phyloP scores from a whole-genome alignment of 805 yeast species.

The Naumovozyma dairenensis region DNA sequence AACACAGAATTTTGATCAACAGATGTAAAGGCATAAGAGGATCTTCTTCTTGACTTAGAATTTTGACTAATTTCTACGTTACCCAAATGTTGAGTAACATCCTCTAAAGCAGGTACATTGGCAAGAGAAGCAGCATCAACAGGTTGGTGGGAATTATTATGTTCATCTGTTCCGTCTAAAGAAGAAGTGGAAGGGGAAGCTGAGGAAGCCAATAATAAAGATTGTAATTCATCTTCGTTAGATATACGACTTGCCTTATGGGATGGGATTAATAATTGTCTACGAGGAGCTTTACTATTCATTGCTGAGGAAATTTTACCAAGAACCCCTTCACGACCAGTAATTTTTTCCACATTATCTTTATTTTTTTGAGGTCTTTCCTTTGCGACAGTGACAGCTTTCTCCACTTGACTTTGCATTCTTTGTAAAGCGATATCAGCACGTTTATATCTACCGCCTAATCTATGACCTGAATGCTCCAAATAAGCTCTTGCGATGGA shows the following conservation, averaged over 20 bases:
- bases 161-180: too few species aligned
- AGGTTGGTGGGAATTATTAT: too few species aligned
- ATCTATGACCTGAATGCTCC: conserved; percentile 83
- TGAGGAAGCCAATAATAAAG: conserved; percentile 3
- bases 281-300: conserved; percentile 80
- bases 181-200: not conserved
- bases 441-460: conserved; percentile 75
- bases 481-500: conserved; percentile 88
- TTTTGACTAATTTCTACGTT: conserved; percentile 22
- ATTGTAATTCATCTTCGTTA: conserved; percentile 33
- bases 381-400: conserved; percentile 90
- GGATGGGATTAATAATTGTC: conserved; percentile 55
- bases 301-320: conserved; percentile 79
- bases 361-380: conserved; percentile 66
- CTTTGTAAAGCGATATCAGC: conserved; percentile 89
- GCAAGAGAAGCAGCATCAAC: conserved; percentile 14
- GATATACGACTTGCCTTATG: conserved; percentile 27
- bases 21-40: conserved; percentile 28
- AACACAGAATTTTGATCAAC: conserved; percentile 28
- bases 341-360: conserved; percentile 36
- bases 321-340: conserved; percentile 66
- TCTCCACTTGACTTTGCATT: conserved; percentile 96
- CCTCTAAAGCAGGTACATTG: conserved; percentile 24
- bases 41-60: conserved; percentile 28
- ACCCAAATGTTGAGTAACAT: conserved; percentile 24